Base-by-base conservation (phyloP, 2,329 filamentous ascomycete species). In the Ophiostoma populinum region DNA sequence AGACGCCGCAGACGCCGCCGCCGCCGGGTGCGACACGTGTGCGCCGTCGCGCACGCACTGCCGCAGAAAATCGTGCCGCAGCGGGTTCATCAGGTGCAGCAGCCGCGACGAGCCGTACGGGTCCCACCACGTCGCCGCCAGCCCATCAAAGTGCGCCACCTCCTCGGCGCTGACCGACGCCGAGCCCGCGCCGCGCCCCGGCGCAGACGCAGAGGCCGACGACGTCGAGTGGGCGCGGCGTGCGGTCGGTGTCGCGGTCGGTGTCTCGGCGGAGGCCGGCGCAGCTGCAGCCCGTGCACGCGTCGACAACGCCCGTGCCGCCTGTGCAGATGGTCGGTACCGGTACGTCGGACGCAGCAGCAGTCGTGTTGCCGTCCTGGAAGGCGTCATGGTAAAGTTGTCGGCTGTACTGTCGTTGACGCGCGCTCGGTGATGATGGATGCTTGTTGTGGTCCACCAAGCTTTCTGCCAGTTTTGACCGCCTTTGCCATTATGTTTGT, bases 121-220 rank as follows among this genome's bases (percentile, higher is more conserved):
- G 56, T 95, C 86, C 90, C 90, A 98, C 90, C 90, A 98, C 48
- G 78, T 78, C 45, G 80, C 81, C 44, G 90, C 90, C 49, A 98
- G 81, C 43, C 75, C 74, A 50, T 85, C 85, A 69, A 98, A 98
- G 62, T 98, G 90, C 13, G 80, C 80, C 44, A 98, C 73, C 61
- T 98, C 87, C 45, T 77, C 71, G 35, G 80, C 70, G 49, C 92
- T 92, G 56, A 98, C 81, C 37, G 81, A 85, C 32, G 78, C 74
- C 47, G 54, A 45, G 30, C 53, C 26, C n/a, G n/a, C n/a, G n/a
- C n/a, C n/a, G n/a, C n/a, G n/a, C n/a, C n/a, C n/a, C 2, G 41
- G 19, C 2, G 38, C 13, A 3, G 37, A 31, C 1, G 40, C 12
- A 3, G 33, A 20, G 12, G 49, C 35, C 25, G 41, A 34, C 38